These are phyloP conservation scores for Arachis stenosperma DNA, from an alignment of 306 rosid species.

Conservation along the genomic window DNA sequence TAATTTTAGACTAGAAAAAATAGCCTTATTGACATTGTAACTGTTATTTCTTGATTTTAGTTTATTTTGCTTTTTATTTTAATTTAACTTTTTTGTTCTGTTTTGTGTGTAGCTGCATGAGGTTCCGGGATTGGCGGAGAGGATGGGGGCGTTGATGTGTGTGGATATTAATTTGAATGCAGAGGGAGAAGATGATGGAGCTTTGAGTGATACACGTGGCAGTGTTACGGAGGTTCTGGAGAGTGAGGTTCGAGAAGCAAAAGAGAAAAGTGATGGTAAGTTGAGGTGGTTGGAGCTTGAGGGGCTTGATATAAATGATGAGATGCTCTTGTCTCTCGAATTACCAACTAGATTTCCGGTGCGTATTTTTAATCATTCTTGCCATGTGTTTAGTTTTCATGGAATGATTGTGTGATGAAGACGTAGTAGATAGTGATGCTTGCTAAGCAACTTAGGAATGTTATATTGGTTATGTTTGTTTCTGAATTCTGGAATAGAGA, in stretches of 20 bases:
- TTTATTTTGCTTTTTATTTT: background rate
- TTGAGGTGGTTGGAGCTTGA: constrained; percentile 95
- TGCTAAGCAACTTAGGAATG: constrained; percentile 8
- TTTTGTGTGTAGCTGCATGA: constrained; percentile 61
- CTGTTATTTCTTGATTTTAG: background rate
- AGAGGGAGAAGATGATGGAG: constrained; percentile 55
- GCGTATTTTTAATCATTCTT: constrained; percentile 1
- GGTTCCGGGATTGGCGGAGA: constrained; percentile 87
- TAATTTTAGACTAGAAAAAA: too few species aligned
- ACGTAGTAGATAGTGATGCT: background rate
- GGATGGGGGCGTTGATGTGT: constrained; percentile 90
- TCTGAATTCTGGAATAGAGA: background rate
- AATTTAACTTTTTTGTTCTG: background rate
- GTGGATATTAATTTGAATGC: constrained; percentile 57
- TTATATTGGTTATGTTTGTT: background rate
- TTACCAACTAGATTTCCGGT: constrained; percentile 75
- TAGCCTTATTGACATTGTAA: background rate
- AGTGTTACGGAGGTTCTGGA: constrained; percentile 56
- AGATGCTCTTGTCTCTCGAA: constrained; percentile 59
- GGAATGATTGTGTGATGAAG: constrained; percentile 1
- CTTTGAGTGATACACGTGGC: constrained; percentile 30
- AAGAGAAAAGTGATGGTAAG: constrained; percentile 50
- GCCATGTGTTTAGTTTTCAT: background rate
- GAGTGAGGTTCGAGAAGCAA: constrained; percentile 55
- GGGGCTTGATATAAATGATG: constrained; percentile 71